phyloP scores from a whole-genome alignment of 306 rosid genomes.

The Coriaria nepalensis region DNA sequence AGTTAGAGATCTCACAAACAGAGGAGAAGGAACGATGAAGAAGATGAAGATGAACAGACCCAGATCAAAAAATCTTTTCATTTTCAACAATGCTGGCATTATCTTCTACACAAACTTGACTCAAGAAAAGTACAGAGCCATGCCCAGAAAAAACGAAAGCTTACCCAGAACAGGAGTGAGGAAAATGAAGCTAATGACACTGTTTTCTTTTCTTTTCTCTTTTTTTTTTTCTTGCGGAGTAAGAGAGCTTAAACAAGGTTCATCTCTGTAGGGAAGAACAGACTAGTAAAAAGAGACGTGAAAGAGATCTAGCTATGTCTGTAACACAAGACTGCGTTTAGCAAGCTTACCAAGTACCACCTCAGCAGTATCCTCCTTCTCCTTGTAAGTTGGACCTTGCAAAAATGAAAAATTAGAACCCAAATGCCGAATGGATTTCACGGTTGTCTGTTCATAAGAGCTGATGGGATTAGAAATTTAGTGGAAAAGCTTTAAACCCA shows the following conservation, averaged over 20 bases:
- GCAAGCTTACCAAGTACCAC: too few relatives aligned
- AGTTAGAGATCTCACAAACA: constrained; percentile 33
- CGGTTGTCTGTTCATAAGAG: too few relatives aligned
- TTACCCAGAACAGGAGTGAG: constrained; percentile 1
- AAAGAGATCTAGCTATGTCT: too few relatives aligned
- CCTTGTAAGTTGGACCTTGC: too few relatives aligned
- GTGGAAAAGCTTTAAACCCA: not conserved
- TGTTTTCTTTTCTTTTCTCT: constrained; percentile 2
- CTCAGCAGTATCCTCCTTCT: too few relatives aligned
- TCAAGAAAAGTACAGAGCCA: constrained; percentile 27
- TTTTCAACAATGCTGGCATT: constrained; percentile 32
- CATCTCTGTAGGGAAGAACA: too few relatives aligned
- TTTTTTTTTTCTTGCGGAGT: constrained; percentile 3
- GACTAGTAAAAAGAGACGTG: too few relatives aligned
- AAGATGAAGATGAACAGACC: constrained; percentile 24
- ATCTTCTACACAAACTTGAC: not conserved
- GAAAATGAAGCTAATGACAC: not conserved
- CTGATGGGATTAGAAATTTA: too few relatives aligned
- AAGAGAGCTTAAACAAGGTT: not conserved
- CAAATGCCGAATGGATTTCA: too few relatives aligned
- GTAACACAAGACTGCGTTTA: too few relatives aligned
- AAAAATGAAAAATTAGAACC: too few relatives aligned
- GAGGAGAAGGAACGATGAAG: constrained; percentile 27
- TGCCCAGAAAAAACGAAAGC: constrained; percentile 16
- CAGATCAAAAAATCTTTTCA: constrained; percentile 19